Percentiles rank a stretch among this genome's conserved stretches.
Evolutionary conservation across 2,329 filamentous ascomycete genomes (phyloP).

Genomic region (Trichoderma hamatum): DNA sequence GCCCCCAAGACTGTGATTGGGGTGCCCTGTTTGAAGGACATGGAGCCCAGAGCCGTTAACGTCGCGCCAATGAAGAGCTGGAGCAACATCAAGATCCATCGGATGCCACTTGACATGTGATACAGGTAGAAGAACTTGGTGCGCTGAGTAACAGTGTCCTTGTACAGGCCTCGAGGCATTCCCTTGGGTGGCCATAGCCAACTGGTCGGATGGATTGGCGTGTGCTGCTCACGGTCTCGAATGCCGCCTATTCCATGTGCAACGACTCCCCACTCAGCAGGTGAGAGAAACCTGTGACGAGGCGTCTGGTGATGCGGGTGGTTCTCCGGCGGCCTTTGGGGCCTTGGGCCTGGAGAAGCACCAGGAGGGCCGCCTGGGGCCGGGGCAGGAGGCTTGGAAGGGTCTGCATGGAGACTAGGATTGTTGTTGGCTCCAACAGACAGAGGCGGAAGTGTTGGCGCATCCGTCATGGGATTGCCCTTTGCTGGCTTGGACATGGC

Average conservation of each 20-base stretch:
- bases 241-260: slow-evolving; percentile 53
- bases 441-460: slow-evolving; percentile 28
- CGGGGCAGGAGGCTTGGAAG: slow-evolving; percentile 8
- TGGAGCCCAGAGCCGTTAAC: slow-evolving; percentile 54
- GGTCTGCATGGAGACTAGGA: background rate
- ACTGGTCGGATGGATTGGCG: slow-evolving; percentile 46
- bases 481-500: slow-evolving; percentile 27
- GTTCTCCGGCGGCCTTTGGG: slow-evolving; percentile 26
- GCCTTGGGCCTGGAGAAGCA: background rate
- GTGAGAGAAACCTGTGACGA: slow-evolving; percentile 46
- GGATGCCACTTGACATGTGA: slow-evolving; percentile 46
- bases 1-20: slow-evolving; percentile 55
- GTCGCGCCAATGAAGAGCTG: slow-evolving; percentile 54
- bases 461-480: background rate
- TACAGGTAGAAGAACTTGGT: slow-evolving; percentile 51
- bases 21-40: slow-evolving; percentile 42
- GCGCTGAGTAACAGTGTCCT: slow-evolving; percentile 50
- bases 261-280: slow-evolving; percentile 51
- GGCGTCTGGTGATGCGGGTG: slow-evolving; percentile 30
- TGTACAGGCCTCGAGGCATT: slow-evolving; percentile 53
- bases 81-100: slow-evolving; percentile 52
- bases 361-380: background rate
- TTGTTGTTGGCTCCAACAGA: background rate
- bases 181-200: slow-evolving; percentile 52
- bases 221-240: slow-evolving; percentile 48